Evolutionary conservation across 2,329 filamentous ascomycete genomes (phyloP), one percentile per base, ranked within the genome.

Genomic region (Epichloe bromicola): DNA sequence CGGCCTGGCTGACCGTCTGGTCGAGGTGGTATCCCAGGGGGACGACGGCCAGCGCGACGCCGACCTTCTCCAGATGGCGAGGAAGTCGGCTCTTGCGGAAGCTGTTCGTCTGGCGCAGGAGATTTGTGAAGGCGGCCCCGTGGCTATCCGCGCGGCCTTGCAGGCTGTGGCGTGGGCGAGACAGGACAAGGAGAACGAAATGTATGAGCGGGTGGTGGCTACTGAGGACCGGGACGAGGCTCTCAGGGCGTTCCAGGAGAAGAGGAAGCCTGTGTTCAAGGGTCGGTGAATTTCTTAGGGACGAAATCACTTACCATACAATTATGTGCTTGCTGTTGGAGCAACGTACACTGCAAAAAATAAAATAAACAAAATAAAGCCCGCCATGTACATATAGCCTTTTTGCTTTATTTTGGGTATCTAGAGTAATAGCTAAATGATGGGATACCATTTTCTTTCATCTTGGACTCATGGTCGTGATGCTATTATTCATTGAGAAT

Each of bases 171-270:
- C 78, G 49, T 76, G 80, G 77, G 66, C 88, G 65, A 70, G 76
- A 4, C 86, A 93, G 69, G 79, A 79, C 61, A 78, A 83, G n/a
- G 93, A 96, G 72, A 91, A 89, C 66, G 75, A 79, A 59, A 89
- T 90, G 70, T 97, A 97, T 66, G 79, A 88, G 61, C 74, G 83
- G 26, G 88, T 97, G 4, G 77, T 96, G 15, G 78, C 75, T 55
- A 95, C 88, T 0, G 83, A 90, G 63, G 93, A 98, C 71, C 76
- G 90, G 53, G 74, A 88, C 60, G 93, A 97, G 74, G 93, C 93
- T 37, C 72, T 98, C 56, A 78, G 71, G 65, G 93, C 93, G 0
- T 98, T 98, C 70, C 69, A 67, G 53, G 78, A 81, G 64, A 81
- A 80, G 74, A 71, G 79, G 58, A 79, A 74, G 65, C 75, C 79